Evolutionary conservation across 202 grass and related monocot species (phyloP), one percentile per base, ranked within the genome.

Genomic region (Setaria italica): DNA sequence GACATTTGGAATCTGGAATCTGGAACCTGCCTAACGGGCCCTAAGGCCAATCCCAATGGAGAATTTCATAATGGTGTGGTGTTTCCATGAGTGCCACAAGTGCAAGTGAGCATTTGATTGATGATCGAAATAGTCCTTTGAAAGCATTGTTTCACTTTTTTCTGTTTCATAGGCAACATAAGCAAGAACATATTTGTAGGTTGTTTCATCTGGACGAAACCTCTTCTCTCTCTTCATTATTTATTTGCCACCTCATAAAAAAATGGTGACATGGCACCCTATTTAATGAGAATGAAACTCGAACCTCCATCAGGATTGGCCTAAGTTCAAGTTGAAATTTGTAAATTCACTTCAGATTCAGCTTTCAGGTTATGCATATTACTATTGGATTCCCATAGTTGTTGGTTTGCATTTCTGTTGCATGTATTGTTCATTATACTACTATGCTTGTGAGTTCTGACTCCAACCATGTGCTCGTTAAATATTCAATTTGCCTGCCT

Each of bases 261-360:
- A 21, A 29, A 25, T 62, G 9, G 3, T 30, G 9, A 62, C 58
- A 62, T 29, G 58, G 10, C 58, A 62, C 21, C 21, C 58, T 62
- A 62, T 62, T 30, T 62, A 29, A 62, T 62, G 21, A 62, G n/a
- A 62, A 62, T 62, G 58, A 25, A 62, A 12, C 58, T 1, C 9
- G 2, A 58, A 21, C 9, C 21, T 9, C 21, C 21, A 25, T 12
- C 58, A 62, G 58, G 9, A 62, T 62, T 62, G 9, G 9, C 69
- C 5, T 47, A 29, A 11, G 13, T 51, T 72, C 9, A 74, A 41
- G 19, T 29, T 66, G 71, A 84, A 76, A 41, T 51, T 76, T 76
- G 10, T 80, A 76, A 65, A 66, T 55, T 84, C 16, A 39, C 34
- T 15, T 41, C 19, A 68, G 20, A 3, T 53, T 70, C 8, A 43